Percentiles rank a stretch among this genome's conserved stretches.
Conservation (phyloP, 768 basidiomycete genomes). For the Serendipita indica region DNA sequence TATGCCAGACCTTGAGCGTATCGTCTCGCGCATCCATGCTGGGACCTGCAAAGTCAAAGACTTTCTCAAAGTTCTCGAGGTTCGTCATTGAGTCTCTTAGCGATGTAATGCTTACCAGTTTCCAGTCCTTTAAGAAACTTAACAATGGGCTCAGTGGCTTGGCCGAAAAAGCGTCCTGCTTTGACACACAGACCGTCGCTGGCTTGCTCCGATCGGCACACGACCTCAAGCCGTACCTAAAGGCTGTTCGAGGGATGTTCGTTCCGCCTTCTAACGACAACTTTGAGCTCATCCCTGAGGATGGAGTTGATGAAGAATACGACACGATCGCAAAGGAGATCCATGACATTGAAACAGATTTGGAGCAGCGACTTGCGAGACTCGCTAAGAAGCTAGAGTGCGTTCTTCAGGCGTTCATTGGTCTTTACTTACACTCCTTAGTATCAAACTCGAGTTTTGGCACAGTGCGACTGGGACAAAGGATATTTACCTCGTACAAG, state of each 20-base stretch:
- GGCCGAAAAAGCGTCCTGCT: conserved; percentile 48
- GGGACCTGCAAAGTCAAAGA: conserved; percentile 77
- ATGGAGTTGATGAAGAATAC: conserved; percentile 77
- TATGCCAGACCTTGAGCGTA: conserved; percentile 82
- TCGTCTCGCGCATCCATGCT: conserved; percentile 90
- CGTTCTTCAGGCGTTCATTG: conserved; percentile 14
- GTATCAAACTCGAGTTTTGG: conserved; percentile 43
- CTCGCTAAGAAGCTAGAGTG: conserved; percentile 58
- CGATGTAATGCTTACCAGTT: not conserved
- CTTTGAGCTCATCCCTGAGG: conserved; percentile 60
- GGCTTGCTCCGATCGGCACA: conserved; percentile 69
- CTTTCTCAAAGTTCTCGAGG: conserved; percentile 69
- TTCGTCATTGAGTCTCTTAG: conserved; percentile 24
- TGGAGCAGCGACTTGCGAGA: conserved; percentile 52
- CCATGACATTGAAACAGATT: conserved; percentile 44
- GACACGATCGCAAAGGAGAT: conserved; percentile 68
- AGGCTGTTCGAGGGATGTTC: conserved; percentile 61
- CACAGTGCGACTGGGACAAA: conserved; percentile 76
- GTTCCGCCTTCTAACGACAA: conserved; percentile 35
- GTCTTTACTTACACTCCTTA: conserved; percentile 22
- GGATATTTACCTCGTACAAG: conserved; percentile 87
- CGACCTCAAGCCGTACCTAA: conserved; percentile 55
- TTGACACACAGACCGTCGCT: conserved; percentile 61
- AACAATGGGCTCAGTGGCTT: conserved; percentile 51
- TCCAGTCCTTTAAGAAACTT: conserved; percentile 60